phyloP scores from a whole-genome alignment of 768 basidiomycete genomes.

The Auricularia auricula-judae region DNA sequence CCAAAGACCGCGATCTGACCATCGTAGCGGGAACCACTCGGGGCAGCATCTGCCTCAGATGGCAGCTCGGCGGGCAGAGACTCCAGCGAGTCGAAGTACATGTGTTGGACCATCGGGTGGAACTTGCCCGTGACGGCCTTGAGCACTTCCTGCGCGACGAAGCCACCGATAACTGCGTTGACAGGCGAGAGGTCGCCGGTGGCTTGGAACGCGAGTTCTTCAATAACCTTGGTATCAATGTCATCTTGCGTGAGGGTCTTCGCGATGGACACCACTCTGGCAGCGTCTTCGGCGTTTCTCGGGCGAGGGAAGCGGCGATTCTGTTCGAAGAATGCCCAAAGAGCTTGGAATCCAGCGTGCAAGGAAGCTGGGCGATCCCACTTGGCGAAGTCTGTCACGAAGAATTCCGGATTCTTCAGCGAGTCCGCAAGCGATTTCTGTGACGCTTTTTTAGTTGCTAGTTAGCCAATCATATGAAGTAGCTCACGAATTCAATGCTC shows the following conservation, averaged over 20 bases:
- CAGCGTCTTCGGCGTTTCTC: conserved; percentile 72
- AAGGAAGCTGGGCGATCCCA: conserved; percentile 86
- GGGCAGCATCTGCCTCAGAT: conserved; percentile 73
- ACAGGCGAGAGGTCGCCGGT: conserved; percentile 83
- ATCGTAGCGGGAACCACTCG: conserved; percentile 78
- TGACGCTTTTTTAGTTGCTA: conserved; percentile 2
- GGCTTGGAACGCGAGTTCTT: conserved; percentile 85
- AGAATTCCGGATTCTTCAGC: conserved; percentile 66
- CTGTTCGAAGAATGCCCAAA: conserved; percentile 63
- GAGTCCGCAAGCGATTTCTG: conserved; percentile 94
- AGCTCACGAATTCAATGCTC: conserved; percentile 80
- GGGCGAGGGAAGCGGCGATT: conserved; percentile 67
- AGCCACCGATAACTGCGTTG: conserved; percentile 89
- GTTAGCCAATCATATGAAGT: background rate
- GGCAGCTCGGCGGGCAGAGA: conserved; percentile 72
- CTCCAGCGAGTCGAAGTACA: conserved; percentile 97
- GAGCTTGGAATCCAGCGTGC: conserved; percentile 90
- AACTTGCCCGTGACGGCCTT: conserved; percentile 98
- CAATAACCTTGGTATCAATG: conserved; percentile 65
- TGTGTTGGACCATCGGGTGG: conserved; percentile 87
- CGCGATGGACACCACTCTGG: conserved; percentile 57
- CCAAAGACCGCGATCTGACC: conserved; percentile 95
- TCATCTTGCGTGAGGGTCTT: conserved; percentile 67
- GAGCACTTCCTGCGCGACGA: conserved; percentile 94
- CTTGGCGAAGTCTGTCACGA: conserved; percentile 95